Evolutionary conservation across 169 alveolate species (phyloP), one percentile per base, ranked within the genome.

Genomic region (Eimeria acervulina): DNA sequence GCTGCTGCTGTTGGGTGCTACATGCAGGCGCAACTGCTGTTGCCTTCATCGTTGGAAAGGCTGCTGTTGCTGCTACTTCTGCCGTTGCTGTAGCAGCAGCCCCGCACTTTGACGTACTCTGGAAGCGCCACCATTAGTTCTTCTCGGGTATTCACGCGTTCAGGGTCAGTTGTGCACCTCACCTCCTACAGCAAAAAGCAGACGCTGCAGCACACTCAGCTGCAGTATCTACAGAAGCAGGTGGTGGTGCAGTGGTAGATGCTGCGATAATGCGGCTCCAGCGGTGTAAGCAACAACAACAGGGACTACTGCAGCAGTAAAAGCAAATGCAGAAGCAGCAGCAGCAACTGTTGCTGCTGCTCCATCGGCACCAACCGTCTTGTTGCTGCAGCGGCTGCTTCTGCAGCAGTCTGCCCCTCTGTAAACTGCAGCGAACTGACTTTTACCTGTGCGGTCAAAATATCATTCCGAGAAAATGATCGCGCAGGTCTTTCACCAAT

Each of bases 151-250:
- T 26, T 19, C 26, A 99, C 99, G 96, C 99, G 99, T 96, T 99
- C 99, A 26, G 99, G 99, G 92, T 99, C 99, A 95, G 98, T 98
- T 36, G 99, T 98, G 94, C 97, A 97, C 96, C 99, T 97, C 38
- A 99, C 98, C 96, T 99, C 99, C 96, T 97, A 96, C 59, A 78
- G 36, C 88, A 78, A 33, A 36, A 33, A 63, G 28, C 68, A 59
- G 28, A 1, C 0, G 68, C 68, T 19, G 28, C 68, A 59, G 6
- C 28, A 8, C 1, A 26, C 5, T 7, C n/a, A n/a, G n/a, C n/a
- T n/a, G n/a, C n/a, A n/a, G n/a, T n/a, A n/a, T n/a, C n/a, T n/a
- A n/a, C n/a, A 47, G 68, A 26, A 5, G 28, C 31, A 59, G 26
- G 31, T 59, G 28, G 31, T 59, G 68, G 31, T 59, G 68, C 68